A percentile compares a stretch with the other conserved stretches of the same genome.
Evolutionary conservation across 176 grass and related monocot species (phyloP).

Genomic region (barley (Hordeum vulgare)): MorexV3_pseudomolecules_assembly NC_058522.1:561636781-561637280

Average conservation of each 20-base stretch:
- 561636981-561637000: slow-evolving; percentile 37
- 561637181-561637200: neutral
- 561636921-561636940: neutral
- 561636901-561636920: neutral
- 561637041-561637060: slow-evolving; percentile 52
- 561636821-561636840: slow-evolving; percentile 8
- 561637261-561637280: neutral
- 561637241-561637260: neutral
- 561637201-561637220: neutral
- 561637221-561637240: neutral
- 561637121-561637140: neutral
- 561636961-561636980: slow-evolving; percentile 26
- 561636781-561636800: slow-evolving; percentile 71
- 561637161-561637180: neutral
- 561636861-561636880: slow-evolving; percentile 2
- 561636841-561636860: slow-evolving; percentile 32
- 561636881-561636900: neutral
- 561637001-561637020: slow-evolving; percentile 57
- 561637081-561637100: slow-evolving; percentile 69
- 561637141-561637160: neutral
- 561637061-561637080: slow-evolving; percentile 58
- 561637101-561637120: slow-evolving; percentile 35
- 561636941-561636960: neutral
- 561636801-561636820: slow-evolving; percentile 15
- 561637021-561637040: slow-evolving; percentile 54